Base-by-base conservation (phyloP, 805 yeast genomes). In the Cyberlindnera mississippiensis region DNA sequence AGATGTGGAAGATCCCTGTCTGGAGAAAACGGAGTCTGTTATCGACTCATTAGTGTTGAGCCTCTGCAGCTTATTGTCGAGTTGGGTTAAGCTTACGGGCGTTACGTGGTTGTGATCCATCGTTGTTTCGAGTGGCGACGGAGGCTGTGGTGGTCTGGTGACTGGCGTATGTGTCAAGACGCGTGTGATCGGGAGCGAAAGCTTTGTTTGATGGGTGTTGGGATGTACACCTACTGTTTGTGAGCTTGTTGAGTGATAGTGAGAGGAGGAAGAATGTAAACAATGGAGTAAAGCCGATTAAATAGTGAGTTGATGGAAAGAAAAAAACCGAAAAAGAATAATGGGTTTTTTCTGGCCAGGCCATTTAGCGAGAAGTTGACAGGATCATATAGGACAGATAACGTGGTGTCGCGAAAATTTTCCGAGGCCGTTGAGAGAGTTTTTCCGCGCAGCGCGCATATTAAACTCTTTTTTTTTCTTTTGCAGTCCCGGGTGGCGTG, bases 1-100 rank as follows among this genome's bases (percentile, higher is more conserved):
- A 2, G 57, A 54, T 7, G 54, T 40, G 5, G 56, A 52, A 1
- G 60, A 56, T 8, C 43, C 44, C 27, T 56, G 55, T 37, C 60
- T 45, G 18, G 60, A 56, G 38, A 56, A 56, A 22, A 54, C 24
- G 7, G 53, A 45, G 2, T 47, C 52, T 2, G 45, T 12, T 2
- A 19, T 15, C 1, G 58, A 53, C 2, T 55, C 60, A 34, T 55
- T 55, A 6, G 60, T 53, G 35, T 49, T 45, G 24, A 51, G 47
- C 27, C 56, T 42, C 27, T 43, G 45, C 9, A 55, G 46, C 35
- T 45, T 49, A 30, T 29, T 41, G 4, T 45, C 54, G 3, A 46
- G 30, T 4, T 43, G 34, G 17, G 40, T 10, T 15, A 27, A 16
- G 36, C 24, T 26, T 35, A n/a, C 33, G n/a, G 29, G 28, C 18